Base-by-base conservation (phyloP, 108 stramenopile species). In the Mayamaea pseudoterrestris region DNA sequence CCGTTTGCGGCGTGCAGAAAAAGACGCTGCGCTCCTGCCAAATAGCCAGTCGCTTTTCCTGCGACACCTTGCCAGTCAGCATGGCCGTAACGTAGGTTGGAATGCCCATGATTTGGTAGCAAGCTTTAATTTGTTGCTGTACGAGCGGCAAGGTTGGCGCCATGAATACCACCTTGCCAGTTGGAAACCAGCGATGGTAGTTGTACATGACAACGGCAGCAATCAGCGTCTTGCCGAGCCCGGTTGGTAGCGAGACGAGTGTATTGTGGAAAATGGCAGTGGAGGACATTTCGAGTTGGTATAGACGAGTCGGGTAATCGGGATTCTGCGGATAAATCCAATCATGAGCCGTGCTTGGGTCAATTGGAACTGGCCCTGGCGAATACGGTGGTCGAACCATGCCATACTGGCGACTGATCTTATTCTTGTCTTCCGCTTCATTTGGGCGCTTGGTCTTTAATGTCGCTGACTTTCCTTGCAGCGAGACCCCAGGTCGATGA, bases 141-240 rank as follows among this genome's bases (percentile, higher is more conserved):
- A 99, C 98, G 35, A 99, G 57, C 0, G 98, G 96, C 45, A 78
- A 57, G 2, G 98, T 99, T 1, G 98, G 98, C 0, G 98, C 98
- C 35, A 74, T 53, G 55, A 91, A 91, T 6, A 76, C 52, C 12
- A 88, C 63, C 46, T 80, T 84, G 8, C 69, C 68, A 1, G 61
- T 60, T 0, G 83, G 76, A 55, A 85, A 88, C 90, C 87, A 92
- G 21, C 95, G 72, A 41, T 83, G 80, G 44, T 71, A 96, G 60
- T 99, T 99, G 86, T 95, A 95, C 86, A 99, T 93, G 35, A 96
- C 94, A 7, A 95, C 95, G 7, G 94, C 93, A 1, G 96, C 98
- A 53, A 99, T 96, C 22, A 97, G 57, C 1, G 98, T 99, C 57
- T 99, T 99, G n/a, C 98, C 98, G 16, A 98, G 47, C 26, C 96